Conservation (phyloP, 2,329 filamentous ascomycete species). For the Penicillium thymicola region DNA sequence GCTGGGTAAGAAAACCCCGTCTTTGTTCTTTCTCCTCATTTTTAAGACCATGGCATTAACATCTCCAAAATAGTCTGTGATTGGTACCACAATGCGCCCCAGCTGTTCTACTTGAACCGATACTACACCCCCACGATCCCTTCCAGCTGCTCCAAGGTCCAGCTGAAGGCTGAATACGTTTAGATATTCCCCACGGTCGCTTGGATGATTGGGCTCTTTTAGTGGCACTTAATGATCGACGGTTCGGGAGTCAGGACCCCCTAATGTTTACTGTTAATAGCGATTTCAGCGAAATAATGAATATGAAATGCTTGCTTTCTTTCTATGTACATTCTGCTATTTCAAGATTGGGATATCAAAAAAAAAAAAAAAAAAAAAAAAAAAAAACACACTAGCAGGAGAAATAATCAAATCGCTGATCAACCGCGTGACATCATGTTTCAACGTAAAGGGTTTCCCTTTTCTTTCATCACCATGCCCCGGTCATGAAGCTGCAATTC, state of each 20-base stretch:
- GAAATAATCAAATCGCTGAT: not conserved
- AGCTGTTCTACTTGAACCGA: conserved; percentile 38
- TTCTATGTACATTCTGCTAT: conserved; percentile 6
- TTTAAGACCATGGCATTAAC: conserved; percentile 2
- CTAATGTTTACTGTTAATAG: conserved; percentile 7
- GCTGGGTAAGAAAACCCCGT: conserved; percentile 32
- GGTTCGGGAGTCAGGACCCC: not conserved
- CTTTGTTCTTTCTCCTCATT: not conserved
- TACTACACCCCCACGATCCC: conserved; percentile 26
- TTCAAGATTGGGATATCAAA: conserved; percentile 7
- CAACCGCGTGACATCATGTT: conserved; percentile 8
- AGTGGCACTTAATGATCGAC: not conserved
- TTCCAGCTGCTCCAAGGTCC: conserved; percentile 34
- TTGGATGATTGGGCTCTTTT: not conserved
- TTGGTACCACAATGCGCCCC: conserved; percentile 40
- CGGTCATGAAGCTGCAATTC: conserved; percentile 1
- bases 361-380: not conserved
- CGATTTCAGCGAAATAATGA: conserved; percentile 1
- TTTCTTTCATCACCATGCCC: not conserved
- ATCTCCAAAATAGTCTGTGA: conserved; percentile 34
- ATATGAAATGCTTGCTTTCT: conserved; percentile 1
- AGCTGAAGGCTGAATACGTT: conserved; percentile 27
- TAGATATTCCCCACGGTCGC: conserved; percentile 12
- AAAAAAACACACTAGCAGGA: not conserved
- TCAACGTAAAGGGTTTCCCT: not conserved